Conservation (phyloP, 2,329 filamentous ascomycete genomes). For the Coleophoma crateriformis region DNA sequence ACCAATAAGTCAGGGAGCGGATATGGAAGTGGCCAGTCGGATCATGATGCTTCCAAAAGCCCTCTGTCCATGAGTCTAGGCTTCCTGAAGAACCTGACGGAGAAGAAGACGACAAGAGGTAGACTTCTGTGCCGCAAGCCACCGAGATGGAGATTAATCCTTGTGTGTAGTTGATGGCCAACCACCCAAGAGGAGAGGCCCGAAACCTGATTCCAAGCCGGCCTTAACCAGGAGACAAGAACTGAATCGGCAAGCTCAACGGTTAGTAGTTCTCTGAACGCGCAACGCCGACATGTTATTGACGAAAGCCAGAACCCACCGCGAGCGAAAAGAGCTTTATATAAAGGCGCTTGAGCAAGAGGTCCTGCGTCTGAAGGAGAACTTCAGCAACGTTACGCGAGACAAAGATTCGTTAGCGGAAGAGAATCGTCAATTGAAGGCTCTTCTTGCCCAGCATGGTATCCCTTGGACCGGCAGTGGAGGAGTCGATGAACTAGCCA, state of each 20-base stretch:
- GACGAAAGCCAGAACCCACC: slow-evolving; percentile 66
- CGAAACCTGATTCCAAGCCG: slow-evolving; percentile 94
- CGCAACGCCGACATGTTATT: too few species aligned
- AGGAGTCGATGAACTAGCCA: slow-evolving; percentile 25
- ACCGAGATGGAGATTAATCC: slow-evolving; percentile 5
- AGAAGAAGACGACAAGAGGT: slow-evolving; percentile 78
- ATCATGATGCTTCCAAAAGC: slow-evolving; percentile 20
- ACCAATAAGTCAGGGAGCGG: slow-evolving; percentile 20
- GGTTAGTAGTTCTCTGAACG: slow-evolving; percentile 45
- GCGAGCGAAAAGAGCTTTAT: slow-evolving; percentile 93
- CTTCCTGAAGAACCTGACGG: slow-evolving; percentile 62
- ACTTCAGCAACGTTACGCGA: slow-evolving; percentile 66
- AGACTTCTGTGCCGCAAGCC: slow-evolving; percentile 12
- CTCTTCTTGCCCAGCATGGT: slow-evolving; percentile 47
- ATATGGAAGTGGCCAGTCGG: slow-evolving; percentile 24
- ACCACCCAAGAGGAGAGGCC: slow-evolving; percentile 81
- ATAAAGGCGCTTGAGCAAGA: slow-evolving; percentile 92
- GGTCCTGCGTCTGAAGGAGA: slow-evolving; percentile 80
- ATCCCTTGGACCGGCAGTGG: slow-evolving; percentile 31
- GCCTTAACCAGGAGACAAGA: slow-evolving; percentile 89
- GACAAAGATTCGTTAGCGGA: slow-evolving; percentile 72
- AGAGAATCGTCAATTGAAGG: slow-evolving; percentile 73
- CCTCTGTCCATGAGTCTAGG: slow-evolving; percentile 42
- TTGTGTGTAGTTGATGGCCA: slow-evolving; percentile 60
- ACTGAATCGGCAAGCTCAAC: slow-evolving; percentile 90